A percentile compares a stretch with the other conserved stretches of the same genome.
Evolutionary conservation across 2,329 filamentous ascomycete species (phyloP).

Genomic region (Dothideomycetidae sp.): DNA sequence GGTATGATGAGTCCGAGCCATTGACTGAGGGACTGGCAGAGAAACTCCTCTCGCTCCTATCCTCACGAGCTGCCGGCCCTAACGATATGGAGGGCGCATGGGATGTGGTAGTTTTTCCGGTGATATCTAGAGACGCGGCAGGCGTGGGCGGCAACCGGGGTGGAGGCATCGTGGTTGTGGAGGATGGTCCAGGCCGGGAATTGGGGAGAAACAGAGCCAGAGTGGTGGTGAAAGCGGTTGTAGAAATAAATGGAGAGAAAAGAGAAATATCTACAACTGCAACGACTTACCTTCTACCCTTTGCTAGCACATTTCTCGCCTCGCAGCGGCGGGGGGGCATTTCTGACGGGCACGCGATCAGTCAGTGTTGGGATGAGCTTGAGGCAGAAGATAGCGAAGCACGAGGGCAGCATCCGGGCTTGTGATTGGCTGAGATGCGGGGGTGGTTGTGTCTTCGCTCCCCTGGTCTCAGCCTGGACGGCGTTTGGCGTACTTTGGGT

Average conservation of each 20-base stretch:
- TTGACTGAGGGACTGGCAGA: conserved; percentile 34
- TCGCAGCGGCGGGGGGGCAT: background rate
- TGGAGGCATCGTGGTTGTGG: conserved; percentile 49
- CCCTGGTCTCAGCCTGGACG: too few relatives aligned
- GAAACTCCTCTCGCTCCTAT: conserved; percentile 31
- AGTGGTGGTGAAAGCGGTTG: background rate
- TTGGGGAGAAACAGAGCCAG: too few relatives aligned
- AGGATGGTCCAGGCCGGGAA: too few relatives aligned
- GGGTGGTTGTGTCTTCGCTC: too few relatives aligned
- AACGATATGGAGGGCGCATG: conserved; percentile 56
- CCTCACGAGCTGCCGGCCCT: conserved; percentile 55
- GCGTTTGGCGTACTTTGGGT: too few relatives aligned
- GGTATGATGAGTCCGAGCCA: conserved; percentile 39
- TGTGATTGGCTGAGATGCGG: too few relatives aligned
- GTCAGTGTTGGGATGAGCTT: background rate
- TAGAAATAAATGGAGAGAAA: background rate
- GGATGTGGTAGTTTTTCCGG: conserved; percentile 47
- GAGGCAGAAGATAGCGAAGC: conserved; percentile 2
- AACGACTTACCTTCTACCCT: background rate
- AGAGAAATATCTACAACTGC: background rate
- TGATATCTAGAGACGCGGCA: conserved; percentile 65
- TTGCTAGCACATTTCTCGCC: too few relatives aligned
- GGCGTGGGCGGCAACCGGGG: conserved; percentile 59
- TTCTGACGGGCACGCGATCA: conserved; percentile 8
- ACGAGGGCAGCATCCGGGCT: conserved; percentile 6